Conservation (phyloP, 768 basidiomycete species). For the Suillus plorans region DNA sequence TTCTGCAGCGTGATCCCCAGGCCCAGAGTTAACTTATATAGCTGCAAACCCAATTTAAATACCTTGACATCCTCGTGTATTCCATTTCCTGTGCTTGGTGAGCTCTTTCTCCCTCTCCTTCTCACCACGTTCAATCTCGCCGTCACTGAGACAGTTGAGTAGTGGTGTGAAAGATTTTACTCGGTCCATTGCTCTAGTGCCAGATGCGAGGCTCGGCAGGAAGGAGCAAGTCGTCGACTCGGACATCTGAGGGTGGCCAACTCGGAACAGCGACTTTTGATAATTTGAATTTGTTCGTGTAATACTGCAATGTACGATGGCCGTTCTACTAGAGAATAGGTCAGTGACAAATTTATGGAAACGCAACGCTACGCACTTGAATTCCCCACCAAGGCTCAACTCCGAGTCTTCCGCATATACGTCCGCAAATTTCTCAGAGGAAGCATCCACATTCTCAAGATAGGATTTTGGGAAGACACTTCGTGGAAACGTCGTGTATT, state of each 20-base stretch:
- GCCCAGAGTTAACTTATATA: no score
- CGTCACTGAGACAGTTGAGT: conserved; percentile 84
- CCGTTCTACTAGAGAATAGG: conserved; percentile 56
- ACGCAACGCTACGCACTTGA: conserved; percentile 58
- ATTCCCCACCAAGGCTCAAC: conserved; percentile 88
- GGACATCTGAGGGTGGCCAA: conserved; percentile 85
- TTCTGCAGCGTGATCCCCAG: no score
- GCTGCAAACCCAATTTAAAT: conserved; percentile 28
- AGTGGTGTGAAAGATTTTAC: conserved; percentile 81
- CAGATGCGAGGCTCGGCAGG: conserved; percentile 74
- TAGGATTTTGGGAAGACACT: conserved; percentile 27
- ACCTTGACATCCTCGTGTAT: conserved; percentile 78
- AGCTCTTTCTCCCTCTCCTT: conserved; percentile 93
- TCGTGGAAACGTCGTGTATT: no score
- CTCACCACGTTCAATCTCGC: conserved; percentile 86
- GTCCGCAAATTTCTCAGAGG: conserved; percentile 91
- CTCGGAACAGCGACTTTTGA: conserved; percentile 89
- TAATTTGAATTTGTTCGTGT: conserved; percentile 91
- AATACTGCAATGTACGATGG: conserved; percentile 85
- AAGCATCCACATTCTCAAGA: conserved; percentile 71
- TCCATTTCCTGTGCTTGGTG: conserved; percentile 79
- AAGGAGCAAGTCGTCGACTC: conserved; percentile 94
- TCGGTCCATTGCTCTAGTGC: conserved; percentile 73
- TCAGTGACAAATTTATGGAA: conserved; percentile 12
- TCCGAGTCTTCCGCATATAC: conserved; percentile 68